Conservation (phyloP, 768 basidiomycete genomes). For the Multifurca ochricompacta region DNA sequence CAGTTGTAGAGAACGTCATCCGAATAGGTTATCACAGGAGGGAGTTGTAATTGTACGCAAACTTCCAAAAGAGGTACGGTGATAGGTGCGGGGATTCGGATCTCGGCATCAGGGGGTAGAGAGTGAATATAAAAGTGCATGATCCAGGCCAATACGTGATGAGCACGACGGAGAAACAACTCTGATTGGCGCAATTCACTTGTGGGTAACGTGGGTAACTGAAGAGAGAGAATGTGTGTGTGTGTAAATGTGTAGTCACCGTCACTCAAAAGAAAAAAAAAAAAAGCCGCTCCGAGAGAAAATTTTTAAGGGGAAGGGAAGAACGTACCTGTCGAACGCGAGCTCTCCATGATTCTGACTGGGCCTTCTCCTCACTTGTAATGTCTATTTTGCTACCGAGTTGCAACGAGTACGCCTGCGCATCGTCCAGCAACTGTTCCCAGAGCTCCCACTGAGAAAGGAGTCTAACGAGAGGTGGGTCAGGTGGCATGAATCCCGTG, state of each 20-base stretch:
- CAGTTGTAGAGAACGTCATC: conserved; percentile 92
- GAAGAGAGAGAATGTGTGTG: conserved; percentile 1
- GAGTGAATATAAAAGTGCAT: conserved; percentile 52
- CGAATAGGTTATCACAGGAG: conserved; percentile 84
- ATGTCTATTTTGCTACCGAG: conserved; percentile 35
- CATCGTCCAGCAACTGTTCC: conserved; percentile 55
- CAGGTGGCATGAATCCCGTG: conserved; percentile 88
- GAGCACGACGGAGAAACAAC: conserved; percentile 43
- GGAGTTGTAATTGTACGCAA: conserved; percentile 63
- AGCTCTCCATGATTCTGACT: conserved; percentile 37
- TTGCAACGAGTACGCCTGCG: conserved; percentile 42
- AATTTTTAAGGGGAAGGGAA: too few relatives aligned
- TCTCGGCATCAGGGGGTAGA: conserved; percentile 27
- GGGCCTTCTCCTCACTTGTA: conserved; percentile 27
- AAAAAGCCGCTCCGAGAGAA: neutral
- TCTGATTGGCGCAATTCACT: conserved; percentile 33
- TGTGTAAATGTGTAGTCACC: conserved; percentile 33
- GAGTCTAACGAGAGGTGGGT: conserved; percentile 58
- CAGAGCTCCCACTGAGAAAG: conserved; percentile 59
- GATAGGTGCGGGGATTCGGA: conserved; percentile 62
- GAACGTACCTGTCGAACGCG: conserved; percentile 34
- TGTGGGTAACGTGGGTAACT: conserved; percentile 38
- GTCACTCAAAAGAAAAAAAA: too few relatives aligned
- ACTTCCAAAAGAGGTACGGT: conserved; percentile 70
- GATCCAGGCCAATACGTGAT: conserved; percentile 47